A percentile compares a stretch with the other conserved stretches of the same genome.
These are phyloP conservation scores for Barbarea vulgaris DNA, from an alignment of 345 rosid species.

Conservation along the genomic window DNA sequence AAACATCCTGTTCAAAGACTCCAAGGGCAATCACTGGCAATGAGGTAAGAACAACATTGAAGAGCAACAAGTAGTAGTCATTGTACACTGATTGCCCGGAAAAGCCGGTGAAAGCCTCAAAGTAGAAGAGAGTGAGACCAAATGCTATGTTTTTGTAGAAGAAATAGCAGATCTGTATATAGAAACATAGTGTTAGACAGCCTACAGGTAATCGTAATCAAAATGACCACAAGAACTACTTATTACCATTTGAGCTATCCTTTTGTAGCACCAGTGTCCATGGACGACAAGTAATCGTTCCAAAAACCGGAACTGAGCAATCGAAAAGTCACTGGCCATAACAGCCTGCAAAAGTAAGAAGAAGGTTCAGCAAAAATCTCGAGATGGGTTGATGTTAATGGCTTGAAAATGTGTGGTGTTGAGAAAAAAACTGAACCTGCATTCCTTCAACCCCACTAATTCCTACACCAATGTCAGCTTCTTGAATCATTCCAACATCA, in stretches of 20 bases:
- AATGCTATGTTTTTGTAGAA: conserved; percentile 98
- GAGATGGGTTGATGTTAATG: neutral
- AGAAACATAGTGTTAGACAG: conserved; percentile 25
- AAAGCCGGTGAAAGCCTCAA: conserved; percentile 87
- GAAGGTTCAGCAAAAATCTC: neutral
- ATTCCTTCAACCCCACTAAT: conserved; percentile 99
- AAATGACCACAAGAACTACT: conserved; percentile 22
- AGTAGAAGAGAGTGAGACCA: conserved; percentile 96
- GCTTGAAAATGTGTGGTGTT: neutral
- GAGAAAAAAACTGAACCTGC: conserved; percentile 69
- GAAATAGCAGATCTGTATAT: conserved; percentile 88
- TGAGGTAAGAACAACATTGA: conserved; percentile 91
- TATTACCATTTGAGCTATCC: conserved; percentile 96
- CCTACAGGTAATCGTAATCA: neutral
- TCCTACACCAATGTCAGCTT: conserved; percentile 99
- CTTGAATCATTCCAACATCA: conserved; percentile 99
- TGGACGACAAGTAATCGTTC: conserved; percentile 96
- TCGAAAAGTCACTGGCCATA: conserved; percentile 98
- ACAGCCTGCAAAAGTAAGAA: conserved; percentile 67
- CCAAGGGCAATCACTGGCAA: conserved; percentile 94
- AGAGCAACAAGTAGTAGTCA: conserved; percentile 86
- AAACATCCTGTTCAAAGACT: conserved; percentile 94
- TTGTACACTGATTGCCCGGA: conserved; percentile 93
- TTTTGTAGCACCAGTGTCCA: conserved; percentile 99
- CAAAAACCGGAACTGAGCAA: conserved; percentile 90